These are phyloP conservation scores for Tetradesmus lagerheimii DNA, from an alignment of 139 green algal genomes.

Conservation along the genomic window DNA sequence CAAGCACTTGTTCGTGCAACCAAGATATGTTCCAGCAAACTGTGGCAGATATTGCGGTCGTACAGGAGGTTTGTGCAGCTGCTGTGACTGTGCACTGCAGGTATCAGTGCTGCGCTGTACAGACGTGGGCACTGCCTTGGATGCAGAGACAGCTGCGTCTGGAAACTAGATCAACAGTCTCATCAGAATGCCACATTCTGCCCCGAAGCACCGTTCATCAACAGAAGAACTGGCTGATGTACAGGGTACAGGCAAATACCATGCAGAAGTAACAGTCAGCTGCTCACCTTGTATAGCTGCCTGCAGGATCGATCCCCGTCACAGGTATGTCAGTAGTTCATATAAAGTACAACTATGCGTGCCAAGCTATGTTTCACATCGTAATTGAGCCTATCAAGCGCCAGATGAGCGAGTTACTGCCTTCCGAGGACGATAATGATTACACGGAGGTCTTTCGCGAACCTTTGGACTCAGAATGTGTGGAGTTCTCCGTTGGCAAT, in stretches of 20 bases:
- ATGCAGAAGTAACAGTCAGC: not conserved
- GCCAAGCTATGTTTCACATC: conserved; percentile 34
- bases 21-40: not conserved
- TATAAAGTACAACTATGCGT: not conserved
- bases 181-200: not conserved
- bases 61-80: not conserved
- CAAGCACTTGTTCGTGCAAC: not conserved
- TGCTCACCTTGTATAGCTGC: not conserved
- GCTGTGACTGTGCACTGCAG: not conserved
- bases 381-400: not conserved
- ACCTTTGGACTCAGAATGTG: conserved; percentile 10
- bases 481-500: conserved; percentile 88
- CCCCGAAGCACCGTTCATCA: not conserved
- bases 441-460: conserved; percentile 31
- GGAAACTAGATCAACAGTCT: not conserved
- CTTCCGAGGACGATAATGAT: conserved; percentile 30
- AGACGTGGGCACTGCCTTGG: not conserved
- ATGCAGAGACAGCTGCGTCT: not conserved
- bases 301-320: not conserved
- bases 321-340: not conserved
- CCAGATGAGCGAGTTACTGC: conserved; percentile 14
- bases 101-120: not conserved
- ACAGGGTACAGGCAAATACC: not conserved
- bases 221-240: not conserved
- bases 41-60: no score